Conservation (phyloP, 2,329 filamentous ascomycete genomes). For the Xylaria sp. region DNA sequence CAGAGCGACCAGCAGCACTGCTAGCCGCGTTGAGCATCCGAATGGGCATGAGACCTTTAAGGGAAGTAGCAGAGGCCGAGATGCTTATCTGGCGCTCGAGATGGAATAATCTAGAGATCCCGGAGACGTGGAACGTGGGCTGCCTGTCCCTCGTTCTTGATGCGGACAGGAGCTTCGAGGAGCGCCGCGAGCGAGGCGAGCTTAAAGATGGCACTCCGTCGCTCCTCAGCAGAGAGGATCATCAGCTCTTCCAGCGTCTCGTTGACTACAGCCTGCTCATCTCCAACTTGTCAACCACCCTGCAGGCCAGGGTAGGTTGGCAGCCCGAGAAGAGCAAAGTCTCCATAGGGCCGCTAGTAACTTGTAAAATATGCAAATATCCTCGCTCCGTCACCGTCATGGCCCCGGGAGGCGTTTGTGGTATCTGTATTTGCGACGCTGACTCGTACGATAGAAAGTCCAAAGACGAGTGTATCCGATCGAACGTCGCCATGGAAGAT, state of each 20-base stretch:
- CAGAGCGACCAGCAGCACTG: constrained; percentile 56
- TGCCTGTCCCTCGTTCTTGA: constrained; percentile 60
- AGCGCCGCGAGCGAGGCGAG: constrained; percentile 44
- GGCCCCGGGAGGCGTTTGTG: not conserved
- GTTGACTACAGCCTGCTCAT: constrained; percentile 59
- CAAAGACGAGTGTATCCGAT: not conserved
- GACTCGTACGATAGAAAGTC: not conserved
- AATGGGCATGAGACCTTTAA: constrained; percentile 57
- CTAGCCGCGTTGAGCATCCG: constrained; percentile 61
- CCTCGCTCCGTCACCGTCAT: constrained; percentile 8
- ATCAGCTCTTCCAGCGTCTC: constrained; percentile 55
- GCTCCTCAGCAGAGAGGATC: constrained; percentile 52
- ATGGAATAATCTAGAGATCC: constrained; percentile 60
- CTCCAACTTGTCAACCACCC: constrained; percentile 57
- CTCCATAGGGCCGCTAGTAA: constrained; percentile 48
- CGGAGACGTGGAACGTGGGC: constrained; percentile 61
- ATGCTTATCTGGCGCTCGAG: constrained; percentile 54
- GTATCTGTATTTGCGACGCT: not conserved
- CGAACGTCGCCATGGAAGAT: not conserved
- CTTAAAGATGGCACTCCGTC: constrained; percentile 20
- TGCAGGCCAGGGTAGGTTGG: constrained; percentile 58
- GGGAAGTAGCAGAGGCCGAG: constrained; percentile 54
- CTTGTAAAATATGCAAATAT: constrained; percentile 12
- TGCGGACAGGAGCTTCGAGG: constrained; percentile 53
- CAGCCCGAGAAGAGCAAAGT: constrained; percentile 56